A percentile compares a stretch with the other conserved stretches of the same genome.
Evolutionary conservation across 2,329 filamentous ascomycete species (phyloP).

Genomic region (Cladobotryum mycophilum): DNA sequence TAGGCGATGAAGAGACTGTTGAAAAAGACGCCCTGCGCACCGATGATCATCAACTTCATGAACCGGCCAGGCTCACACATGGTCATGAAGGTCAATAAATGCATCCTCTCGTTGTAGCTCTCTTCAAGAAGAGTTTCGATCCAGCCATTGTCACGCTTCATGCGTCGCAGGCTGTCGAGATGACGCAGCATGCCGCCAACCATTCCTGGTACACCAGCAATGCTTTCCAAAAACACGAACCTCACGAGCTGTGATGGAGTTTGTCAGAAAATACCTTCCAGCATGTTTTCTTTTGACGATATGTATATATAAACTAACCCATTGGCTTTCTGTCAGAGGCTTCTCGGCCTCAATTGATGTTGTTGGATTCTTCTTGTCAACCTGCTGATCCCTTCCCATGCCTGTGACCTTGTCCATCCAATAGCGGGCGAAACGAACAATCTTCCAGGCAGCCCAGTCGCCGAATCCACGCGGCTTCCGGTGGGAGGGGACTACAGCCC

Average conservation of each 20-base stretch:
- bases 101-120: conserved; percentile 91
- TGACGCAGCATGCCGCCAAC: conserved; percentile 92
- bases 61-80: conserved; percentile 70
- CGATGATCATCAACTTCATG: conserved; percentile 88
- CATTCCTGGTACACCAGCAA: conserved; percentile 95
- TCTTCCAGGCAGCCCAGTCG: conserved; percentile 71
- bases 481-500: conserved; percentile 66
- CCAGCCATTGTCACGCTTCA: conserved; percentile 94
- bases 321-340: conserved; percentile 77
- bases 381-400: conserved; percentile 63
- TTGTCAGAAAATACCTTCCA: too few relatives aligned
- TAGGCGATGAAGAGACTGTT: conserved; percentile 89
- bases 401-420: conserved; percentile 78
- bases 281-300: too few relatives aligned
- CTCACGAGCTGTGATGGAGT: conserved; percentile 52
- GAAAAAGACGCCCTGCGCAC: conserved; percentile 93
- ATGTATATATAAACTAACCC: conserved; percentile 40
- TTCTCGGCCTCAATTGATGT: conserved; percentile 46
- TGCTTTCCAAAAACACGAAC: conserved; percentile 89
- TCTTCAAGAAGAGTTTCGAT: conserved; percentile 90
- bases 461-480: conserved; percentile 65
- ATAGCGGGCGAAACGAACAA: conserved; percentile 70
- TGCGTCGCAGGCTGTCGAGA: conserved; percentile 71
- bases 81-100: conserved; percentile 86
- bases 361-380: conserved; percentile 50